These are phyloP conservation scores for Leptosphaerulina australis DNA, from an alignment of 2,329 filamentous ascomycete species.

Conservation along the genomic window DNA sequence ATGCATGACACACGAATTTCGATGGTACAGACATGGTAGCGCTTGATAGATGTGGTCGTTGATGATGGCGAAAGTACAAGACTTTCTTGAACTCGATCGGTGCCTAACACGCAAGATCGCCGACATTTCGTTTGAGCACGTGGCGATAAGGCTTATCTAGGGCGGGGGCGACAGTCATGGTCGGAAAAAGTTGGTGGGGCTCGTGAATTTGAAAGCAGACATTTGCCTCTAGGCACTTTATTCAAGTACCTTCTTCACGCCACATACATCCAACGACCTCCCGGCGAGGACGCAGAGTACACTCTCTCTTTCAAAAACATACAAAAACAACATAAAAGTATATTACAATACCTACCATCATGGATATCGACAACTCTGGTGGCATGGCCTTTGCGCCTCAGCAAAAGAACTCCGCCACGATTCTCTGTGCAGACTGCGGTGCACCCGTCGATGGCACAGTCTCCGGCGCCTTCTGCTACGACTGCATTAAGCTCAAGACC, in stretches of 20 bases:
- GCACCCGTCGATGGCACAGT: constrained; percentile 92
- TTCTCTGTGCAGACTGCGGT: constrained; percentile 97
- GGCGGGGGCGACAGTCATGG: constrained; percentile 20
- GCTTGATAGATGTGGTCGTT: constrained; percentile 23
- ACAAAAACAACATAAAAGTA: background rate
- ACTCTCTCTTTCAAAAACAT: background rate
- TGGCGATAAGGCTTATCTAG: constrained; percentile 36
- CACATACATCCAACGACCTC: constrained; percentile 1
- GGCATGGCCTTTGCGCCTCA: constrained; percentile 49
- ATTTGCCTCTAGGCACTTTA: constrained; percentile 24
- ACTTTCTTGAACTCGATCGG: constrained; percentile 20
- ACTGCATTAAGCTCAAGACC: constrained; percentile 92
- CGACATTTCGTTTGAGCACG: constrained; percentile 29
- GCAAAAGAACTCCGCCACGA: constrained; percentile 62
- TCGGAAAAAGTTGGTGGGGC: constrained; percentile 37
- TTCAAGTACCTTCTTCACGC: constrained; percentile 5
- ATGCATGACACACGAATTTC: constrained; percentile 34
- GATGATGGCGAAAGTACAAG: constrained; percentile 6
- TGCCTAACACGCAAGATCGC: constrained; percentile 8
- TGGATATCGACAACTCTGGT: constrained; percentile 48
- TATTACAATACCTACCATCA: constrained; percentile 26
- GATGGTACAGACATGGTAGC: constrained; percentile 30
- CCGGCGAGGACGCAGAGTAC: constrained; percentile 7
- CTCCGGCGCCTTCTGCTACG: constrained; percentile 85
- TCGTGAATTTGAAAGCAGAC: constrained; percentile 40